A percentile compares a stretch with the other conserved stretches of the same genome.
Evolutionary conservation across 1,284 basidiomycete species (phyloP).

Genomic region (Exobasidium rhododendri): DNA sequence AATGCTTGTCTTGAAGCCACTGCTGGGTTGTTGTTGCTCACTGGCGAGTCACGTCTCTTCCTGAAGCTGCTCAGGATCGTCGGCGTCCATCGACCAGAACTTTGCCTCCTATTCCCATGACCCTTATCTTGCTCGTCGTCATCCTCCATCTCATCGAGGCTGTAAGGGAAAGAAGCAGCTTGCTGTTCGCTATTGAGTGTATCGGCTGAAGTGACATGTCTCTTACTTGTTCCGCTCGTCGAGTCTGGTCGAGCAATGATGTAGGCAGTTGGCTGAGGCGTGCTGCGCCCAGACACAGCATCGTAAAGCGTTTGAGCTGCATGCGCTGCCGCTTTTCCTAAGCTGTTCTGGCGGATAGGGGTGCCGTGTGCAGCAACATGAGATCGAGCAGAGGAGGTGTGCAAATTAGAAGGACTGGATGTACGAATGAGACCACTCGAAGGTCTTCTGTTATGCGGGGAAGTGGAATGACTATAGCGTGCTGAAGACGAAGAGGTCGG

Average conservation of each 20-base stretch:
- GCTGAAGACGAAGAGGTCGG: constrained; percentile 34
- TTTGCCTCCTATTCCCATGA: constrained; percentile 28
- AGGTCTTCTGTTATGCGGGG: neutral
- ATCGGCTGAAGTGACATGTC: constrained; percentile 19
- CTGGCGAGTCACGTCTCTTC: constrained; percentile 12
- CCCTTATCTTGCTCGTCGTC: constrained; percentile 45
- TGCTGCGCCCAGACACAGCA: constrained; percentile 8
- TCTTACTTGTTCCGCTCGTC: constrained; percentile 11
- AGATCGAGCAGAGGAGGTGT: neutral
- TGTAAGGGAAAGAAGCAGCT: neutral
- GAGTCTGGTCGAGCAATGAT: constrained; percentile 17
- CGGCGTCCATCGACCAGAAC: constrained; percentile 29
- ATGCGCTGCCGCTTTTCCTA: constrained; percentile 15
- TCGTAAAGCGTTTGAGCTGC: constrained; percentile 18
- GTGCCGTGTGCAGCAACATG: constrained; percentile 21
- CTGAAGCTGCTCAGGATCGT: constrained; percentile 20
- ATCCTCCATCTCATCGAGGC: neutral
- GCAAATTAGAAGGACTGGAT: constrained; percentile 9
- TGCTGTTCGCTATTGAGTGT: neutral
- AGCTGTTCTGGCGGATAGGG: constrained; percentile 20
- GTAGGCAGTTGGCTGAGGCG: constrained; percentile 31
- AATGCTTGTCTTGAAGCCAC: neutral
- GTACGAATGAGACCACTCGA: neutral
- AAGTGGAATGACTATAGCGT: constrained; percentile 15
- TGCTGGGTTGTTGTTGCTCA: constrained; percentile 14